A percentile compares a stretch with the other conserved stretches of the same genome.
These are phyloP conservation scores for Podosphaera aphanis DNA, from an alignment of 2,329 filamentous ascomycete species.

Conservation along the genomic window DNA sequence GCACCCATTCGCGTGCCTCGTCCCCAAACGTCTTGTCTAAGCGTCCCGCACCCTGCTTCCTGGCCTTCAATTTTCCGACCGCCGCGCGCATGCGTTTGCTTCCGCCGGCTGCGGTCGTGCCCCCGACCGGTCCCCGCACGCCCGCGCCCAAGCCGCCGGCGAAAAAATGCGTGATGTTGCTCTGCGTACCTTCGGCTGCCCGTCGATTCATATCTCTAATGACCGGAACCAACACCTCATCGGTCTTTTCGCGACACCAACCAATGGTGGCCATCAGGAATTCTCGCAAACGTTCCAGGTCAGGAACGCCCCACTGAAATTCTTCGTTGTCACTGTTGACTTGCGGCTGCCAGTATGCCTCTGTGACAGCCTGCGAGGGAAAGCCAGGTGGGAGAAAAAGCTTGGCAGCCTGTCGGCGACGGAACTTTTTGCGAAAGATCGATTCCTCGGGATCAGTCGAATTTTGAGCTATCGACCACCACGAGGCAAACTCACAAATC, in stretches of 20 bases:
- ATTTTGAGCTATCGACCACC: slow-evolving; percentile 64
- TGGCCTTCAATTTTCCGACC: slow-evolving; percentile 39
- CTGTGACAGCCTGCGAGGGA: slow-evolving; percentile 52
- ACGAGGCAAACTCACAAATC: slow-evolving; percentile 46
- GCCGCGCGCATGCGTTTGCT: slow-evolving; percentile 61
- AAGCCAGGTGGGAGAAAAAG: slow-evolving; percentile 67
- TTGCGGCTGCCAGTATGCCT: slow-evolving; percentile 68
- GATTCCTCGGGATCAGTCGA: slow-evolving; percentile 26
- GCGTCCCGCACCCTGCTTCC: slow-evolving; percentile 12
- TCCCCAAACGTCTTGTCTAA: slow-evolving; percentile 13
- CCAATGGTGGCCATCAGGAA: slow-evolving; percentile 86
- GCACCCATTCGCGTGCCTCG: slow-evolving; percentile 14
- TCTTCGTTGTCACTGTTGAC: slow-evolving; percentile 56
- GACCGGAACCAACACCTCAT: slow-evolving; percentile 87
- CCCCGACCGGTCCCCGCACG: slow-evolving; percentile 25
- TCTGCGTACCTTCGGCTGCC: slow-evolving; percentile 74
- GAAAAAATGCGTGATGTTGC: slow-evolving; percentile 89
- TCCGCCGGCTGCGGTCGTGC: slow-evolving; percentile 35
- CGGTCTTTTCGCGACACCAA: slow-evolving; percentile 76
- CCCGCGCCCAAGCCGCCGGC: slow-evolving; percentile 49
- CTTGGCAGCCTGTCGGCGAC: slow-evolving; percentile 54
- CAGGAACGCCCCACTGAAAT: slow-evolving; percentile 92
- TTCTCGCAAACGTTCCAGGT: slow-evolving; percentile 58
- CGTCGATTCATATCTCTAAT: slow-evolving; percentile 86
- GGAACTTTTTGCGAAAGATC: slow-evolving; percentile 67